Base-by-base conservation (phyloP, 1,139 yeast genomes). In the Suhomyces maxii region DNA sequence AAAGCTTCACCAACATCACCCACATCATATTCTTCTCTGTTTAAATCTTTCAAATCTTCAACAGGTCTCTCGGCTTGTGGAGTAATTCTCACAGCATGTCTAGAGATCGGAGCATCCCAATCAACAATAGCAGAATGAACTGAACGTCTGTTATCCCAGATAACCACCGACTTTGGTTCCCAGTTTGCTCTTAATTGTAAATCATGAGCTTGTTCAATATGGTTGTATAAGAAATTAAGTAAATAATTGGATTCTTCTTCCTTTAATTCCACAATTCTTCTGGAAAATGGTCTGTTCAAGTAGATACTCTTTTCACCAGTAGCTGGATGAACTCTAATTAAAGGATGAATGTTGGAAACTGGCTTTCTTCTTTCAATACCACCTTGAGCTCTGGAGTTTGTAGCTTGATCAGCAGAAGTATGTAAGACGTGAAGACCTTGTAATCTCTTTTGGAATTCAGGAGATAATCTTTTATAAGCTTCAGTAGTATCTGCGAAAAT, bases 311-410 rank as follows among this genome's bases (percentile, higher is more conserved):
- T 82, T 52, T 71, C 71, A 41, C 74, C 73, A 10, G 84, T 80
- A 13, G 74, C 84, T 12, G 86, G 85, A 55, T 80, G 84, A 11
- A 73, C 68, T 61, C 85, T 74, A 39, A 82, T 75, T 53, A 81
- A 68, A 8, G 86, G 86, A 55, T 81, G 86, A 41, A 73, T 68
- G 53, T 68, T 66, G 25, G 71, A 67, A 9, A 69, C 77, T 3
- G 77, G 73, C 47, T 64, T 65, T 58, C 78, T 67, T 63, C 76
- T 68, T 54, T 69, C 74, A 42, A 71, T 59, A 26, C 77, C 77
- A 26, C 77, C 77, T 45, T 64, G 69, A 26, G 50, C 54, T 44
- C 68, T 57, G 11, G 76, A 63, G 55, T 60, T 58, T 37, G 52
- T 47, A 7, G 66, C 66, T 42, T 62, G 67, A 50, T 62, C 63